Base-by-base conservation (phyloP, 2,329 filamentous ascomycete species). In the Colletotrichum acutatum region DNA sequence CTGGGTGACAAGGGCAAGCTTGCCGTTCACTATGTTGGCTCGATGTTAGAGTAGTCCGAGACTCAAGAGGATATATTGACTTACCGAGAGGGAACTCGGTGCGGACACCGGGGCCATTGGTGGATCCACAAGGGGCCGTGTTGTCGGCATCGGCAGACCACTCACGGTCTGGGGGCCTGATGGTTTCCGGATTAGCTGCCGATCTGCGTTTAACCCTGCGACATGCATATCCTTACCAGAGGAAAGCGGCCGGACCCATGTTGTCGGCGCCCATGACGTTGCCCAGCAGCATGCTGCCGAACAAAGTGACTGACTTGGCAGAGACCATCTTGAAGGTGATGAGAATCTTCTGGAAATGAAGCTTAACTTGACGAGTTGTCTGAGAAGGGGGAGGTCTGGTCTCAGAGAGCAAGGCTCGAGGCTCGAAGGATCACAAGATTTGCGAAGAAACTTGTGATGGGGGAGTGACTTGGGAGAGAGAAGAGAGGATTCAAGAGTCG, bases 101-200 rank as follows among this genome's bases (percentile, higher is more conserved):
- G 67, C 90, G 82, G 74, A 89, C 89, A 0, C 79, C 80, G 3
- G 85, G 81, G 1, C 83, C 81, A 19, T 83, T 82, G 12, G 82
- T 80, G 12, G 88, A 90, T 65, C 90, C 90, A 76, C 90, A 92
- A 0, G 90, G 90, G 7, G 85, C 83, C 5, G 79, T 87, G 76
- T 91, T 91, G 77, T 91, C 90, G 49, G 85, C 80, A 14, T 83
- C 83, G 34, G 85, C 87, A 62, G 83, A 83, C 89, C 89, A 92
- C 53, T 83, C 81, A 64, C 90, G 84, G 79, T 91, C 89, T 16
- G 83, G 78, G 4, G 90, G 90, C 64, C 57, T 60, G 42, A 22
- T 49, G 19, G 8, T 26, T 6, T 11, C 5, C 24, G 2, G 9
- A 4, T 58, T 11, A 58, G 56, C 56, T 9, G 42, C 42, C 19